Evolutionary conservation across 805 yeast genomes (phyloP).

Genomic region (Candida glaebosa): DNA sequence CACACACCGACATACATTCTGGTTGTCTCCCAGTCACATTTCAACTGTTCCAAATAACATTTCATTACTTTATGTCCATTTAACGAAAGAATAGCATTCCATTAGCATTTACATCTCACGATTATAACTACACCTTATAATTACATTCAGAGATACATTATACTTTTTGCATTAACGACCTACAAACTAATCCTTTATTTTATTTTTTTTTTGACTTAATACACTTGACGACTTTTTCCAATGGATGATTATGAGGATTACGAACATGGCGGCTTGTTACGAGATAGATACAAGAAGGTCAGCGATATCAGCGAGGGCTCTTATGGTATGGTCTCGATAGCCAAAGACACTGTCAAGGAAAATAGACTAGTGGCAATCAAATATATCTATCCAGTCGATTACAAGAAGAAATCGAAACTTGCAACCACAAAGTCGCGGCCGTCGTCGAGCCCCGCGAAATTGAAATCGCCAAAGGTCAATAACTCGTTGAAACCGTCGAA

Average conservation of each 20-base stretch:
- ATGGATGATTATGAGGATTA: constrained; percentile 42
- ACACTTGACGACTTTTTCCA: background rate
- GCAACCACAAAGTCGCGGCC: constrained; percentile 18
- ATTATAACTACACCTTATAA: background rate
- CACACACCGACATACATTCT: no score
- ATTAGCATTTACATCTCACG: background rate
- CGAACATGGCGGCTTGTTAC: constrained; percentile 45
- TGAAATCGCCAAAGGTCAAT: constrained; percentile 14
- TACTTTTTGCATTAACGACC: background rate
- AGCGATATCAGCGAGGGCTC: constrained; percentile 87
- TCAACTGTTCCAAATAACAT: no score
- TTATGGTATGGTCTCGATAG: constrained; percentile 86
- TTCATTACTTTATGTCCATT: constrained; percentile 10
- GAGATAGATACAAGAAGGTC: constrained; percentile 62
- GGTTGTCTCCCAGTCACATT: no score
- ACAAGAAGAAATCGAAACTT: constrained; percentile 21
- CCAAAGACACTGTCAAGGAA: constrained; percentile 56
- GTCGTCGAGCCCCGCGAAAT: constrained; percentile 35
- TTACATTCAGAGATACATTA: background rate
- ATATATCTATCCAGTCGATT: constrained; percentile 64
- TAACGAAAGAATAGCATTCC: constrained; percentile 6
- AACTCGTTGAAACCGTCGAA: constrained; percentile 8
- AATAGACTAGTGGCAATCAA: constrained; percentile 75
- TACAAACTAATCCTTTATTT: background rate
- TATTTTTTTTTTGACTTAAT: background rate